A percentile compares a stretch with the other conserved stretches of the same genome.
These are phyloP conservation scores for Chrysoporthe puriensis DNA, from an alignment of 2,329 filamentous ascomycete genomes.

Conservation along the genomic window DNA sequence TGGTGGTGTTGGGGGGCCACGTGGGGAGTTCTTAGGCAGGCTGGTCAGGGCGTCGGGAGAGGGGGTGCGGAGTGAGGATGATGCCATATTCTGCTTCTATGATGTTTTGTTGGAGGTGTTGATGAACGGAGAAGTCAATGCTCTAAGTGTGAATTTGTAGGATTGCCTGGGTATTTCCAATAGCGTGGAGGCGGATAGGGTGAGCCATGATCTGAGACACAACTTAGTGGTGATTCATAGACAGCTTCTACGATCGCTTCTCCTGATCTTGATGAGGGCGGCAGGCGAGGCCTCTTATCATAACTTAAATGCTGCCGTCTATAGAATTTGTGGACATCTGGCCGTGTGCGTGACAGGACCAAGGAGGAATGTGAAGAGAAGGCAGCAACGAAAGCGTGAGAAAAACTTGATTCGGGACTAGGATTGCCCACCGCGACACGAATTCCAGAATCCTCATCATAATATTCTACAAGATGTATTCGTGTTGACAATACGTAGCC, in stretches of 20 bases:
- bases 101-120: background rate
- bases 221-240: background rate
- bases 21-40: slow-evolving; percentile 11
- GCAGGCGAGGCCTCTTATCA: background rate
- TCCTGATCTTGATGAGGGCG: background rate
- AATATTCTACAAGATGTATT: background rate
- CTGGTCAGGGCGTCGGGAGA: slow-evolving; percentile 16
- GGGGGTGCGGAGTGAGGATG: slow-evolving; percentile 13
- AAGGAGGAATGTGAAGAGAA: background rate
- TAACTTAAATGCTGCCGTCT: background rate
- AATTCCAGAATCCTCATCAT: background rate
- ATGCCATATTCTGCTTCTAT: background rate
- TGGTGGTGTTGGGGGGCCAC: slow-evolving; percentile 23
- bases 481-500: slow-evolving; percentile 6
- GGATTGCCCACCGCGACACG: background rate
- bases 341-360: background rate
- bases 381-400: background rate
- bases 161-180: background rate
- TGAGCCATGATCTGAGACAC: background rate
- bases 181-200: background rate
- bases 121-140: background rate
- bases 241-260: background rate
- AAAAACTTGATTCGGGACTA: background rate
- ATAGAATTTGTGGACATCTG: background rate
- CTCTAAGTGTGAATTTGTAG: background rate